Evolutionary conservation across 768 basidiomycete genomes (phyloP).

Genomic region (Coprinopsis sp.): DNA sequence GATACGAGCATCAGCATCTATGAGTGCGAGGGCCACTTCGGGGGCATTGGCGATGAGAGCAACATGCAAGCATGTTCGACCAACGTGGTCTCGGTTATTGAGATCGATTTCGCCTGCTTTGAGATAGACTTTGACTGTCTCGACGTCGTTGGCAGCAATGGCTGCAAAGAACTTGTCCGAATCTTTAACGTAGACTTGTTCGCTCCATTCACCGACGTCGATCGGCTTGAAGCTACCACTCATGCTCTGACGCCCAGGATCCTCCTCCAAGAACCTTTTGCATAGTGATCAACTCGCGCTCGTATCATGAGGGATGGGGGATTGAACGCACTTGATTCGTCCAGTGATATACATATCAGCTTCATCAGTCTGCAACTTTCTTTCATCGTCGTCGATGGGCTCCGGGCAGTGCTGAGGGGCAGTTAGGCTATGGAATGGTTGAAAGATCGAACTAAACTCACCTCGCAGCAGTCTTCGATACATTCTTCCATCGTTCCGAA

Average conservation of each 20-base stretch:
- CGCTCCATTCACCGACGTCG: slow-evolving; percentile 63
- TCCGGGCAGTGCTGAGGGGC: slow-evolving; percentile 46
- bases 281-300: background rate
- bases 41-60: slow-evolving; percentile 44
- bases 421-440: background rate
- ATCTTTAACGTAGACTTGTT: slow-evolving; percentile 53
- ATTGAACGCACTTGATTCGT: slow-evolving; percentile 41
- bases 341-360: slow-evolving; percentile 51
- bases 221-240: slow-evolving; percentile 64
- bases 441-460: slow-evolving; percentile 14
- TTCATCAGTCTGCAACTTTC: slow-evolving; percentile 45
- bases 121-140: slow-evolving; percentile 35
- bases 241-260: slow-evolving; percentile 57
- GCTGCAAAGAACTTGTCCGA: slow-evolving; percentile 52
- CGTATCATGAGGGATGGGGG: background rate
- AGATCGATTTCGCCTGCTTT: slow-evolving; percentile 35
- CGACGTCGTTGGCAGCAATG: slow-evolving; percentile 43
- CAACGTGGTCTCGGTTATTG: slow-evolving; percentile 56
- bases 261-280: slow-evolving; percentile 52
- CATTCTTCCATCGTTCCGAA: slow-evolving; percentile 55
- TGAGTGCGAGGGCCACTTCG: slow-evolving; percentile 45
- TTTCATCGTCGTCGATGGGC: slow-evolving; percentile 53
- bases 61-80: slow-evolving; percentile 55
- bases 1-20: slow-evolving; percentile 54
- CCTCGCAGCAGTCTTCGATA: slow-evolving; percentile 60